phyloP scores from a whole-genome alignment of 2,329 filamentous ascomycete genomes.

The Thielaviopsis populi region DNA sequence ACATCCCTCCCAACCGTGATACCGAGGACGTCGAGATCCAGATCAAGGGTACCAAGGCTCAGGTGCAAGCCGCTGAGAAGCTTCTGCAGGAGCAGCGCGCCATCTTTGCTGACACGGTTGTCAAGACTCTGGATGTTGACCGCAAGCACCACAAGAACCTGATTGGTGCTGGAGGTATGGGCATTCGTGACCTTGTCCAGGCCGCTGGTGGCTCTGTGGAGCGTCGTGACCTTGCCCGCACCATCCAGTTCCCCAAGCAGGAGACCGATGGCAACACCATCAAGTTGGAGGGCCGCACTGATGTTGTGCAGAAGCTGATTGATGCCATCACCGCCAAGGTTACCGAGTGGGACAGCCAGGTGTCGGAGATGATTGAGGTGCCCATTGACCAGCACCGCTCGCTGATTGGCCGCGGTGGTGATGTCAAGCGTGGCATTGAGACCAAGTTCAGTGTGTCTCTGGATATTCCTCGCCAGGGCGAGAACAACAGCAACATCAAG shows the following conservation, averaged over 20 bases:
- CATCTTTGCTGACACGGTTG: conserved; percentile 79
- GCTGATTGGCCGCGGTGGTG: conserved; percentile 83
- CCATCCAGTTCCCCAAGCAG: conserved; percentile 86
- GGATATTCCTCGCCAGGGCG: conserved; percentile 82
- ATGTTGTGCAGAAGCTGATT: conserved; percentile 79
- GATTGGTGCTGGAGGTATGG: conserved; percentile 76
- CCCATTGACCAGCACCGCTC: conserved; percentile 79
- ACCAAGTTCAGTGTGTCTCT: conserved; percentile 71
- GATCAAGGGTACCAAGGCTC: conserved; percentile 81
- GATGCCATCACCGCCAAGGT: conserved; percentile 69
- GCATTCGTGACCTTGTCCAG: conserved; percentile 71
- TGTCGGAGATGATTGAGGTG: conserved; percentile 64
- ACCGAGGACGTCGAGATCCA: conserved; percentile 67
- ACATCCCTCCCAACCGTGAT: conserved; percentile 72
- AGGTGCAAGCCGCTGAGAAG: conserved; percentile 85
- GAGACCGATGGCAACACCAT: conserved; percentile 72
- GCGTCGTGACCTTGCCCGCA: conserved; percentile 65
- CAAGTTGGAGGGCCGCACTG: conserved; percentile 70
- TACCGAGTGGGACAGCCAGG: conserved; percentile 67
- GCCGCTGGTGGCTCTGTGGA: conserved; percentile 84
- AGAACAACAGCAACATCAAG: conserved; percentile 71
- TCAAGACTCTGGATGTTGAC: conserved; percentile 75
- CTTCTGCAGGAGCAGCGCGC: conserved; percentile 72
- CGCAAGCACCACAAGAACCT: conserved; percentile 83
- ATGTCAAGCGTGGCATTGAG: conserved; percentile 73